Base-by-base conservation (phyloP, 1,139 yeast genomes). In the Geotrichum histeridarum region DNA sequence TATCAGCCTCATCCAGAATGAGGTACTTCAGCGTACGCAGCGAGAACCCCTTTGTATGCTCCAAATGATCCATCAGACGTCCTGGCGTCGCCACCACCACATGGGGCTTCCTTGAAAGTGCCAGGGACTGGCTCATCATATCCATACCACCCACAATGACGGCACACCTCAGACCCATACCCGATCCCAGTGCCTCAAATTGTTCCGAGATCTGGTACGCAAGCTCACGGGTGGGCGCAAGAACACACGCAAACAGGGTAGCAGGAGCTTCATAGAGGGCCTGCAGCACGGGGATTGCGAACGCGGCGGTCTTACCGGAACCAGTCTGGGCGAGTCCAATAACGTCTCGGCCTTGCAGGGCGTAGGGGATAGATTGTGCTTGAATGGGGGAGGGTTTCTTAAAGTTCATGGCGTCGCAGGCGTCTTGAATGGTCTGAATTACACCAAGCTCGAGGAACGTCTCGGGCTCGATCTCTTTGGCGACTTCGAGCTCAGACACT, bases 131-230 rank as follows among this genome's bases (percentile, higher is more conserved):
- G 64, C 90, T 95, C 94, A 93, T 89, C 88, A 88, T 87, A 66
- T 89, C 96, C 94, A 93, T 93, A 60, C 99, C 99, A 62, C 99
- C 99, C 42, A 93, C 96, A 60, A 93, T 80, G 59, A 95, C 91
- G 2, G 83, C 84, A 35, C 93, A 78, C 64, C 95, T 77, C 42
- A 91, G 78, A 0, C 99, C 99, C 95, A 93, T 91, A 15, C 83
- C 74, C 0, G 88, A 73, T 0, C 99, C 99, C 51, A 93, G 73
- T 0, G 98, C 96, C 67, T 90, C 96, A 68, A 93, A 94, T 12
- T 96, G 93, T 64, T 90, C 96, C 62, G 91, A 85, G 62, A 94
- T 93, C 69, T 93, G 99, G 69, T 86, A 90, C 0, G 99, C 99
- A 68, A 93, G 76, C 72, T 93, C 99, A 74, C 99, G 83, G 0